Evolutionary conservation across 2,329 filamentous ascomycete genomes (phyloP).

Genomic region (Trichocomaceae sp.): DNA sequence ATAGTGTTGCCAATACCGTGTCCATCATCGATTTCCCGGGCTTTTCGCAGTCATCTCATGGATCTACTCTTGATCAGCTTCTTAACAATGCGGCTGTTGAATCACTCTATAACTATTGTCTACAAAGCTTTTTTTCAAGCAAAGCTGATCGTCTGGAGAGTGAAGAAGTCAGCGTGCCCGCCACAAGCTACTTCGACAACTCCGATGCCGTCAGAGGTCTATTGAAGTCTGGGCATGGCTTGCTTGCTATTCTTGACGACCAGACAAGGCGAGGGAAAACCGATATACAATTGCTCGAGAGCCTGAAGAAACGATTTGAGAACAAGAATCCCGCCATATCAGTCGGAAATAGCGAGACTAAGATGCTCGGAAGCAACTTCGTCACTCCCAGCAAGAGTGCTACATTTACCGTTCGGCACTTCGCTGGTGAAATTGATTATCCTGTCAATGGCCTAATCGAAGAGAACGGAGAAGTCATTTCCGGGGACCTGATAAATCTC

Average conservation of each 20-base stretch:
- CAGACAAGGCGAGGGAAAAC: conserved; percentile 84
- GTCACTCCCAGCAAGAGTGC: conserved; percentile 72
- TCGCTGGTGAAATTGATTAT: conserved; percentile 94
- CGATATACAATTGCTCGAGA: conserved; percentile 85
- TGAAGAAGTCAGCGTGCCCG: conserved; percentile 82
- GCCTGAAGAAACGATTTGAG: conserved; percentile 84
- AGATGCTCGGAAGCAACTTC: conserved; percentile 83
- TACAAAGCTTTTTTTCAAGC: conserved; percentile 93
- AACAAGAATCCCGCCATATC: conserved; percentile 87
- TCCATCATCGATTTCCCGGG: conserved; percentile 96
- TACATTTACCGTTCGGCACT: conserved; percentile 87
- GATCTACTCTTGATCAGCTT: conserved; percentile 82
- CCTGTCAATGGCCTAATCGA: conserved; percentile 79
- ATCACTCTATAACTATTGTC: conserved; percentile 82
- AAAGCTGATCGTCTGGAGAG: conserved; percentile 90
- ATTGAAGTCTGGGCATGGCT: conserved; percentile 83
- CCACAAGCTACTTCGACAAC: conserved; percentile 97
- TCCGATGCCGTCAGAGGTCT: conserved; percentile 88
- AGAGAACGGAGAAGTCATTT: conserved; percentile 93
- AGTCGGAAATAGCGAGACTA: conserved; percentile 66
- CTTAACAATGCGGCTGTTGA: conserved; percentile 92
- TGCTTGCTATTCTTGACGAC: conserved; percentile 91
- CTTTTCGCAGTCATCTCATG: conserved; percentile 78
- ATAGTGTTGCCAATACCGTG: conserved; percentile 84
- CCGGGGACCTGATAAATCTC: conserved; percentile 90